phyloP scores from a whole-genome alignment of 2,329 filamentous ascomycete species.

The Diaporthe sp. region DNA sequence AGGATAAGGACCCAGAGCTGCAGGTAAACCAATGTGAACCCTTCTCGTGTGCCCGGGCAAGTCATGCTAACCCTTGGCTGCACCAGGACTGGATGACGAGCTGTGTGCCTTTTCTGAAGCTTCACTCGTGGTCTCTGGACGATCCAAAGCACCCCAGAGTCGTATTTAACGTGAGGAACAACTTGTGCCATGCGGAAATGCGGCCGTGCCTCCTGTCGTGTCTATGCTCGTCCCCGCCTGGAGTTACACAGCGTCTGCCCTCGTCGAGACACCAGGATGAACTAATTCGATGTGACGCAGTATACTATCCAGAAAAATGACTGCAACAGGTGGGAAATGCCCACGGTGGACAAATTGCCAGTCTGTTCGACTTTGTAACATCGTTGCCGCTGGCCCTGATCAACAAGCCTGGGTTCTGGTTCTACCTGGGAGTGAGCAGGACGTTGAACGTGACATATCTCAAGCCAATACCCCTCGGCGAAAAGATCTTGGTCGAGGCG shows the following conservation, averaged over 20 bases:
- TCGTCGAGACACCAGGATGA: constrained; percentile 37
- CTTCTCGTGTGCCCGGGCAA: background rate
- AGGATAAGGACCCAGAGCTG: constrained; percentile 31
- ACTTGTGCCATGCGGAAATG: background rate
- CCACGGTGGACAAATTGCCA: constrained; percentile 74
- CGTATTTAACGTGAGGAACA: constrained; percentile 18
- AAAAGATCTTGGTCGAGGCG: constrained; percentile 65
- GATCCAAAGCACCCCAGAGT: constrained; percentile 37
- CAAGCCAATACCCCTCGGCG: constrained; percentile 68
- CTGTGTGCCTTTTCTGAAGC: constrained; percentile 27
- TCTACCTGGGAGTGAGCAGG: constrained; percentile 73
- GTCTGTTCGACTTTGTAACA: constrained; percentile 77
- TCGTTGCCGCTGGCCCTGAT: constrained; percentile 70
- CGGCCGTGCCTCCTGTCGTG: background rate
- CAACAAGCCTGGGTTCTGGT: constrained; percentile 72
- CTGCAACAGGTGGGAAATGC: constrained; percentile 68
- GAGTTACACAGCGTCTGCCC: constrained; percentile 1
- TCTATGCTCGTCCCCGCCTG: background rate
- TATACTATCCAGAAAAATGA: constrained; percentile 65
- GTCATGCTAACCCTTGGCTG: background rate
- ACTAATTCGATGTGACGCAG: constrained; percentile 43
- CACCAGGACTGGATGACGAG: constrained; percentile 34
- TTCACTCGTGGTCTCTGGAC: constrained; percentile 38
- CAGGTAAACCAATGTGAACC: constrained; percentile 30
- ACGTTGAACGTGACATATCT: constrained; percentile 78